Evolutionary conservation across 1,139 yeast species (phyloP).

Genomic region (Suhomyces yuchorum): DNA sequence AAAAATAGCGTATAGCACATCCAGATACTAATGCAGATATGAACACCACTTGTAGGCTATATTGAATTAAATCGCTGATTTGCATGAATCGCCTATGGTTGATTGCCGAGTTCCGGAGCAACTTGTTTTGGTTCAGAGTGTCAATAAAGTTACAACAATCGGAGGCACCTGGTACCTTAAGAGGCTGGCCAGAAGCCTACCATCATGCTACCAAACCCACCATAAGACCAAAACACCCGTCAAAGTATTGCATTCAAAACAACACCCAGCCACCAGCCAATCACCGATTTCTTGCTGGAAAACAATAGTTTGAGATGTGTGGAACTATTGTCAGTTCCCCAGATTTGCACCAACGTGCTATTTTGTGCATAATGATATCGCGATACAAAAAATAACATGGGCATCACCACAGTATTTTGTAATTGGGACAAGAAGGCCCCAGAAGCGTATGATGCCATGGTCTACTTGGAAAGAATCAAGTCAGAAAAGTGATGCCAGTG

Average conservation of each 20-base stretch:
- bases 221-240: not conserved
- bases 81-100: too few species aligned
- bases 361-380: not conserved
- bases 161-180: too few species aligned
- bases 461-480: too few species aligned
- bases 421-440: too few species aligned
- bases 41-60: not conserved
- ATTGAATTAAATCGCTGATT: not conserved
- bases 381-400: not conserved
- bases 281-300: too few species aligned
- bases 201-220: too few species aligned
- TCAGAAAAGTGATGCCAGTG: too few species aligned
- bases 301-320: too few species aligned
- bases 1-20: not conserved
- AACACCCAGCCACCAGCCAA: not conserved
- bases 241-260: not conserved
- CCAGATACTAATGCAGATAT: not conserved
- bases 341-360: not conserved
- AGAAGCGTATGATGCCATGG: too few species aligned
- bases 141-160: too few species aligned
- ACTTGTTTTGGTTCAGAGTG: too few species aligned
- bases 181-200: not conserved
- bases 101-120: too few species aligned
- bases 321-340: not conserved
- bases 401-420: not conserved